These are phyloP conservation scores for Phytophthora hybrid DNA, from an alignment of 352 stramenopile genomes.

Conservation along the genomic window DNA sequence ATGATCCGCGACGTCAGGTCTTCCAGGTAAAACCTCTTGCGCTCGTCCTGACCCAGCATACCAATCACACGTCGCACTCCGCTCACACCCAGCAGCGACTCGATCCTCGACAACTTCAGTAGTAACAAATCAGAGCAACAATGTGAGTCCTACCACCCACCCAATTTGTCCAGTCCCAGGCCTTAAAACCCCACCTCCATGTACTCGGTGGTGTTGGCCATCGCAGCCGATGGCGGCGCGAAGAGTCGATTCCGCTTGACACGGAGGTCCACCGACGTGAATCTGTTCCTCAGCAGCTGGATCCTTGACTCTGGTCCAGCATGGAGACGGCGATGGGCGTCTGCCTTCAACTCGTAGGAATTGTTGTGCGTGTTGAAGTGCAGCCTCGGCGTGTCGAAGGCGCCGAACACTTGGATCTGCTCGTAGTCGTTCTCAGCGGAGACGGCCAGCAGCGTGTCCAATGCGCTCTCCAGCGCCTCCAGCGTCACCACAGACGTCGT, in stretches of 20 bases:
- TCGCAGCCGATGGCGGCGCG: constrained; percentile 58
- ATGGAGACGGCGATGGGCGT: constrained; percentile 66
- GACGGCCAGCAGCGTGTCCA: constrained; percentile 84
- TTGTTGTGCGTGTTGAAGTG: constrained; percentile 73
- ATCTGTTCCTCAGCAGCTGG: constrained; percentile 74
- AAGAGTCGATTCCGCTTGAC: constrained; percentile 90
- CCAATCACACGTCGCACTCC: constrained; percentile 84
- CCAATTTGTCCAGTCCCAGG: not conserved
- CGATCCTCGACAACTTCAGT: constrained; percentile 80
- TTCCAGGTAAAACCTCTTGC: constrained; percentile 80
- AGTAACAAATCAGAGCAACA: not conserved
- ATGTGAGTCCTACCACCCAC: not conserved
- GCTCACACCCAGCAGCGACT: constrained; percentile 85
- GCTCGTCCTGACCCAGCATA: constrained; percentile 88
- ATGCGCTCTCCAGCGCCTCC: constrained; percentile 81
- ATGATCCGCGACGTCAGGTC: constrained; percentile 88
- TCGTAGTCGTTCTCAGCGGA: constrained; percentile 86
- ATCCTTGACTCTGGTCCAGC: constrained; percentile 63
- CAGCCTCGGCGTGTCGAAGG: constrained; percentile 78
- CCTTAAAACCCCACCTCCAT: constrained; percentile 78
- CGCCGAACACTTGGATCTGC: constrained; percentile 82
- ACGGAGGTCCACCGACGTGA: constrained; percentile 72
- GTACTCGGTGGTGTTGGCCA: constrained; percentile 70
- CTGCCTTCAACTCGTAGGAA: constrained; percentile 75
- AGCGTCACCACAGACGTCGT: constrained; percentile 85